phyloP scores from a whole-genome alignment of 495 filamentous ascomycete species.

The Penicillium simplicissimum region DNA sequence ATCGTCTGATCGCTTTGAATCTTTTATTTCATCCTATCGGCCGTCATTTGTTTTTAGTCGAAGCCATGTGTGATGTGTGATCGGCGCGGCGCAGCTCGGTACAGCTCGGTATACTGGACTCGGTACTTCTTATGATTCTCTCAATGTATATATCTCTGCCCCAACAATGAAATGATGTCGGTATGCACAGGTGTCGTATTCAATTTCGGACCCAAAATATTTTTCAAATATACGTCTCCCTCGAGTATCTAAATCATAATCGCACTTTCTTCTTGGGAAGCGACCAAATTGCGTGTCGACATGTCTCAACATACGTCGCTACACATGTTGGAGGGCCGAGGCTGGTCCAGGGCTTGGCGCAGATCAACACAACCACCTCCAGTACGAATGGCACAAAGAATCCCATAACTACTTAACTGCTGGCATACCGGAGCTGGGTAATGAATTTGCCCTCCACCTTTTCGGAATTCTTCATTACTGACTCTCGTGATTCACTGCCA shows the following conservation, averaged over 20 bases:
- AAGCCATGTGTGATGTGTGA: slow-evolving; percentile 5
- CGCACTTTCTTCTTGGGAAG: not conserved
- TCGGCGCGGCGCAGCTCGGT: slow-evolving; percentile 12
- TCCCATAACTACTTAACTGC: too few species aligned
- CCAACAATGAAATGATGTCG: slow-evolving; percentile 3
- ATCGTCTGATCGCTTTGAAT: not conserved
- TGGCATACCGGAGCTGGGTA: too few species aligned
- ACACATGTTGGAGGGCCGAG: slow-evolving; percentile 17
- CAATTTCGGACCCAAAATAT: not conserved
- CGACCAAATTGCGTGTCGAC: not conserved
- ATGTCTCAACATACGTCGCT: not conserved
- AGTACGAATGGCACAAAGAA: too few species aligned
- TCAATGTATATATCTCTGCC: slow-evolving; percentile 10
- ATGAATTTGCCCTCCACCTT: too few species aligned
- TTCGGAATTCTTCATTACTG: too few species aligned
- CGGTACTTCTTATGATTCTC: slow-evolving; percentile 11
- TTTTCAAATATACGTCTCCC: not conserved
- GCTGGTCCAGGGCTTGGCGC: slow-evolving; percentile 25
- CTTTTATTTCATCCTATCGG: not conserved
- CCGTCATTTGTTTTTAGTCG: not conserved
- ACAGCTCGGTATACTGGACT: slow-evolving; percentile 7
- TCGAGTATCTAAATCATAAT: not conserved
- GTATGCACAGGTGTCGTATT: not conserved
- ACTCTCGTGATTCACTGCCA: too few species aligned
- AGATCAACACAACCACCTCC: not conserved